phyloP scores from a whole-genome alignment of 2,329 filamentous ascomycete genomes.

The Beauveria scarabaeidicola region DNA sequence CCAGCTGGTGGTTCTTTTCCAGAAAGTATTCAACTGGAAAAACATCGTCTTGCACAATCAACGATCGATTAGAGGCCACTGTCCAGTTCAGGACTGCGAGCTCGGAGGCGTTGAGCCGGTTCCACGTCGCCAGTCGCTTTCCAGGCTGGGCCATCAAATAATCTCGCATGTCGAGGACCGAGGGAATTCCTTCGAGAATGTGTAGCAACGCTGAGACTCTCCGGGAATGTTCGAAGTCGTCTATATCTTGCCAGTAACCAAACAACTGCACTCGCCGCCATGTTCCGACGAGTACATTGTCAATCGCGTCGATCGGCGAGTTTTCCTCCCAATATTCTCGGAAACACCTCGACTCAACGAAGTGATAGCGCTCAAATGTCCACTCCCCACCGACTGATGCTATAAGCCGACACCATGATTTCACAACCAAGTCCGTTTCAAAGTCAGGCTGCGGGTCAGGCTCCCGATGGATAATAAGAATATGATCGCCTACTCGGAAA shows the following conservation, averaged over 20 bases:
- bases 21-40: constrained; percentile 15
- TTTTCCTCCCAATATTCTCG: rapidly evolving
- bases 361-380: background rate
- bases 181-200: constrained; percentile 50
- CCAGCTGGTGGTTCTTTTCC: background rate
- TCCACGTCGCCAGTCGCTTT: constrained; percentile 33
- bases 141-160: constrained; percentile 35
- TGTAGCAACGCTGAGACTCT: constrained; percentile 28
- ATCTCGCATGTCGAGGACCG: constrained; percentile 47
- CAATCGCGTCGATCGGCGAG: background rate
- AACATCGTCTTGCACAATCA: constrained; percentile 65
- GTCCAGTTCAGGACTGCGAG: constrained; percentile 74
- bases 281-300: too few species aligned
- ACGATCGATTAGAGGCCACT: constrained; percentile 80
- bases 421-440: background rate
- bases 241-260: constrained; percentile 18
- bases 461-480: background rate
- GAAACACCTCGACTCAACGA: background rate
- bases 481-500: background rate
- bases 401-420: constrained; percentile 2
- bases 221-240: constrained; percentile 13
- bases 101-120: constrained; percentile 55
- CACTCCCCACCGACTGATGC: background rate
- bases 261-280: constrained; percentile 15
- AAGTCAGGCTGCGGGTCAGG: background rate